Conservation (phyloP, 108 stramenopile genomes). For the Nannochloropsis gaditana region DNA sequence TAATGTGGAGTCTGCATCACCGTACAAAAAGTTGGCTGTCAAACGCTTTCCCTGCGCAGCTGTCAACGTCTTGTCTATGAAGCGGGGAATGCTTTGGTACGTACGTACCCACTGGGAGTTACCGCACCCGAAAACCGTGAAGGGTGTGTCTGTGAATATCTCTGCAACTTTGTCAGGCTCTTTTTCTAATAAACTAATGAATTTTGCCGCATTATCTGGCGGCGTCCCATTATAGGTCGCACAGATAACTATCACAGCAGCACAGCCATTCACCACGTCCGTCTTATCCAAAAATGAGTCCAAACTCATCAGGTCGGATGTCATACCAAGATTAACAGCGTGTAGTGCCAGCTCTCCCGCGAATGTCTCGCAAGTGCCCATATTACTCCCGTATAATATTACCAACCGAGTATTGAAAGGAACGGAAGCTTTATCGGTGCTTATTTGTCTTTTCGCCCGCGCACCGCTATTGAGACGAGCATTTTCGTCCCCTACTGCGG, state of each 20-base stretch:
- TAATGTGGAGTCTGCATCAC: slow-evolving; percentile 7
- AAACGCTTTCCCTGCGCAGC: not conserved
- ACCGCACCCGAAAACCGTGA: not conserved
- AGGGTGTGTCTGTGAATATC: not conserved
- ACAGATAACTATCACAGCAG: not conserved
- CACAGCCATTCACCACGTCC: not conserved
- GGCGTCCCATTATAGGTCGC: not conserved
- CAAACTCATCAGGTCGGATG: not conserved
- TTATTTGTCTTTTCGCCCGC: not conserved
- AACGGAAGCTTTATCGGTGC: not conserved
- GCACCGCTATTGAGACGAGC: not conserved
- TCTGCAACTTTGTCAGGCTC: not conserved
- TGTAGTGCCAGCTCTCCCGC: slow-evolving; percentile 14
- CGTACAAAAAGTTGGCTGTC: not conserved
- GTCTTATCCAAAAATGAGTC: not conserved
- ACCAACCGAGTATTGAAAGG: not conserved
- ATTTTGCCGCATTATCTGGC: not conserved
- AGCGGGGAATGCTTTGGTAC: not conserved
- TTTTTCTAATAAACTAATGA: not conserved
- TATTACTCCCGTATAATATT: not conserved
- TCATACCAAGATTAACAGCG: not conserved
- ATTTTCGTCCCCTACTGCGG: not conserved
- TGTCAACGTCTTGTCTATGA: not conserved
- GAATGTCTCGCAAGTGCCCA: slow-evolving; percentile 14
- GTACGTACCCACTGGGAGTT: not conserved